Conservation (phyloP, 345 rosid genomes). For the Eucalyptus camaldulensis region DNA sequence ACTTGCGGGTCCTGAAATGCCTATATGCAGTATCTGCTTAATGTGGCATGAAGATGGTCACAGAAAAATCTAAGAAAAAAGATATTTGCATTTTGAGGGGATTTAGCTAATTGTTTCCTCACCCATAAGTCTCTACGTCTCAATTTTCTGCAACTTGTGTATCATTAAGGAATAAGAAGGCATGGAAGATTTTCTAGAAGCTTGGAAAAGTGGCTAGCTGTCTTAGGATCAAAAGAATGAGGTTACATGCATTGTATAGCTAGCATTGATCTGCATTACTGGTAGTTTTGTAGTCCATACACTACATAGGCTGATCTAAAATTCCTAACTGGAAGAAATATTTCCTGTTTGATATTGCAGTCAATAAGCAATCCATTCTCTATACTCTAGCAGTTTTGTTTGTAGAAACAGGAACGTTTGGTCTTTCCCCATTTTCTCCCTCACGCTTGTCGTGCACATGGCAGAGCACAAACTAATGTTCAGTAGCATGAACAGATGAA, state of each 20-base stretch:
- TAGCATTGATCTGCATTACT: neutral
- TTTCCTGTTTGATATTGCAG: neutral
- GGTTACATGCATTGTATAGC: neutral
- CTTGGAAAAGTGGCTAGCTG: neutral
- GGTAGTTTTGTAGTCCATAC: neutral
- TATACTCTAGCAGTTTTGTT: neutral
- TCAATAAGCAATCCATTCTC: neutral
- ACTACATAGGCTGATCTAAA: neutral
- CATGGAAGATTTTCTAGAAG: neutral
- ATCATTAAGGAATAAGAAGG: neutral
- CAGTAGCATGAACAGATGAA: neutral
- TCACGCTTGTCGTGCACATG: neutral
- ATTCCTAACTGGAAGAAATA: neutral
- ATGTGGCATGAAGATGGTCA: neutral
- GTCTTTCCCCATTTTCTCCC: neutral
- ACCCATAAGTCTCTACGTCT: neutral
- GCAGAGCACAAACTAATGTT: neutral
- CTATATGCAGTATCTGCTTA: neutral
- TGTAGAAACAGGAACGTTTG: neutral
- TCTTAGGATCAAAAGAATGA: neutral
- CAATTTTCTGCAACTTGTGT: neutral
- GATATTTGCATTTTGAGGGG: neutral
- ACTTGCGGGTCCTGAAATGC: neutral
- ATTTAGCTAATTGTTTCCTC: neutral
- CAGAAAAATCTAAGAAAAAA: neutral